Percentiles rank a stretch among this genome's conserved stretches.
These are phyloP conservation scores for Amanita muscaria DNA, from an alignment of 768 basidiomycete species.

Conservation along the genomic window DNA sequence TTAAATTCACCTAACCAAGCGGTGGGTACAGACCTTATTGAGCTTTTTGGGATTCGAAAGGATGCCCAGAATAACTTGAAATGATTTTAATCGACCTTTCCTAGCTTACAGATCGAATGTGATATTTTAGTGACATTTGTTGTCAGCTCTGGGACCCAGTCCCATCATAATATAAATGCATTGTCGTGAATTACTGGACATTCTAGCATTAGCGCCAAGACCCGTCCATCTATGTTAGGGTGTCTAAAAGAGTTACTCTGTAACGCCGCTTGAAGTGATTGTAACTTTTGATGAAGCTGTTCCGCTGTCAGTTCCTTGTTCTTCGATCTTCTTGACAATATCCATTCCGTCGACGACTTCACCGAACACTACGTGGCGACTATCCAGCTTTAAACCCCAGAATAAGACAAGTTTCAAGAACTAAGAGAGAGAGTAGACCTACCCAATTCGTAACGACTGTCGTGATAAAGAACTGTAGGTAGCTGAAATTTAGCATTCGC, in stretches of 20 bases:
- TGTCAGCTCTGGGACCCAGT: too few relatives aligned
- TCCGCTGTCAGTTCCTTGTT: conserved; percentile 29
- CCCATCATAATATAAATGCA: too few relatives aligned
- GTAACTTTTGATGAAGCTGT: conserved; percentile 34
- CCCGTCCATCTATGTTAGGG: too few relatives aligned
- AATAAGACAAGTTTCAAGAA: background rate
- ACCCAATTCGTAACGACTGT: conserved; percentile 63
- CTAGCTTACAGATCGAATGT: too few relatives aligned
- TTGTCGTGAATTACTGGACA: too few relatives aligned
- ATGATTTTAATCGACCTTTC: too few relatives aligned
- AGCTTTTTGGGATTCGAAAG: conserved; percentile 27
- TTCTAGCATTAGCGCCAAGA: too few relatives aligned
- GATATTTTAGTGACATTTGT: too few relatives aligned
- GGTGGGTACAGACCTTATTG: conserved; percentile 43
- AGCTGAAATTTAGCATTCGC: background rate
- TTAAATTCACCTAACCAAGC: background rate
- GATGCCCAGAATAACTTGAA: background rate
- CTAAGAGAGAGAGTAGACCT: conserved; percentile 13
- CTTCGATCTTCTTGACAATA: conserved; percentile 54
- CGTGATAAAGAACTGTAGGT: conserved; percentile 63
- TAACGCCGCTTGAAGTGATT: conserved; percentile 52
- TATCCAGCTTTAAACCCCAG: conserved; percentile 46
- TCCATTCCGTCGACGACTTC: conserved; percentile 59
- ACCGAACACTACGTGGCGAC: conserved; percentile 65
- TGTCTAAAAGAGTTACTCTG: too few relatives aligned